Evolutionary conservation across 2,329 filamentous ascomycete genomes (phyloP).

Genomic region (Trichoderma breve): DNA sequence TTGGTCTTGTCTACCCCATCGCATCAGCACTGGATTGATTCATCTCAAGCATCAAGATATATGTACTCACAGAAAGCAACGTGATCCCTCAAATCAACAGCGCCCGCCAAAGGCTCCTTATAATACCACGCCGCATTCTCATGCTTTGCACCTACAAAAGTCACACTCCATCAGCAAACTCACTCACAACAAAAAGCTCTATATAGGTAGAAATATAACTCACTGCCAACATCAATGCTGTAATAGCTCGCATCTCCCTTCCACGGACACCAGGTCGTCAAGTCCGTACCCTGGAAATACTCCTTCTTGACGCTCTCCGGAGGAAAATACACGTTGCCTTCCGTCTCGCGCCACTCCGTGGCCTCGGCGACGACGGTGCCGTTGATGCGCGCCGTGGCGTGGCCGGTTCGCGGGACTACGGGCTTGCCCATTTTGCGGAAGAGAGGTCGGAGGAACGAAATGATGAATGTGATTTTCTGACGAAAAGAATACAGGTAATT

Average conservation of each 20-base stretch:
- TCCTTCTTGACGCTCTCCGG: constrained; percentile 44
- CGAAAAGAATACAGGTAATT: no score
- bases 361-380: constrained; percentile 51
- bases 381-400: constrained; percentile 46
- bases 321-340: constrained; percentile 59
- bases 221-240: constrained; percentile 48
- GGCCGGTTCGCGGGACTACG: constrained; percentile 28
- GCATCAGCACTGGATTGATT: not conserved
- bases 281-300: constrained; percentile 44
- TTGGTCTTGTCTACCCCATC: constrained; percentile 34
- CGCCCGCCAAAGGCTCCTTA: constrained; percentile 47
- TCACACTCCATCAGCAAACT: not conserved
- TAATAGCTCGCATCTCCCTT: constrained; percentile 59
- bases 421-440: constrained; percentile 14
- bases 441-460: not conserved
- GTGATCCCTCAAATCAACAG: constrained; percentile 51
- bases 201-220: constrained; percentile 7
- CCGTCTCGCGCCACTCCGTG: constrained; percentile 52
- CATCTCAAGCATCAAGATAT: not conserved
- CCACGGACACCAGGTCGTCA: constrained; percentile 53
- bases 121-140: constrained; percentile 61
- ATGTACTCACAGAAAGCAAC: constrained; percentile 56
- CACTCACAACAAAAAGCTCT: not conserved
- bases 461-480: no score
- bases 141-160: constrained; percentile 40